These are phyloP conservation scores for Obba rivulosa DNA, from an alignment of 768 basidiomycete species.

Conservation along the genomic window DNA sequence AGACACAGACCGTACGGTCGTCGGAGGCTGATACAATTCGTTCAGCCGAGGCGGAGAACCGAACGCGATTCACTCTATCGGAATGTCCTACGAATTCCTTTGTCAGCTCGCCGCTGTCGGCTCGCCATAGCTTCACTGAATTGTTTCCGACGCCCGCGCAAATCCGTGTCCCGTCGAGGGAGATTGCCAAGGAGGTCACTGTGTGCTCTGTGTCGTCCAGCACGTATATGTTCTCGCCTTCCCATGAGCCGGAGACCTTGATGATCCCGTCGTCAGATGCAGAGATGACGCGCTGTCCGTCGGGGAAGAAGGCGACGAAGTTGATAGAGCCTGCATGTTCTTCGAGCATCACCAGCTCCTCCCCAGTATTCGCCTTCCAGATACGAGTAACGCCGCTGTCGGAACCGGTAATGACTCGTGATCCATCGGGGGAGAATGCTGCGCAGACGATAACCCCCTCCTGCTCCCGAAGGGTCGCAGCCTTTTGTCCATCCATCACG, in stretches of 20 bases:
- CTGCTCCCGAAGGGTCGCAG: conserved; percentile 15
- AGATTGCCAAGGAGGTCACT: conserved; percentile 10
- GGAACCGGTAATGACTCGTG: conserved; percentile 24
- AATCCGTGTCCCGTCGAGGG: conserved; percentile 12
- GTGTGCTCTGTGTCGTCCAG: background rate
- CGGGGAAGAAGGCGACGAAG: conserved; percentile 16
- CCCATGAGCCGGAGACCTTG: conserved; percentile 11
- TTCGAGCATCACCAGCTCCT: conserved; percentile 2
- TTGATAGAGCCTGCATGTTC: background rate
- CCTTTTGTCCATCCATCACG: conserved; percentile 2
- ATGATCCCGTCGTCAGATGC: conserved; percentile 26
- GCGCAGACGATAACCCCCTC: conserved; percentile 10
- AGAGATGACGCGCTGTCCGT: conserved; percentile 10
- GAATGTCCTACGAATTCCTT: conserved; percentile 8
- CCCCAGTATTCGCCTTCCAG: conserved; percentile 23
- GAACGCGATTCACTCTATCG: background rate
- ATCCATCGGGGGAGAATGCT: conserved; percentile 22
- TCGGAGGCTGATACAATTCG: conserved; percentile 45
- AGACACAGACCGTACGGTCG: conserved; percentile 35
- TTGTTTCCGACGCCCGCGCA: conserved; percentile 12
- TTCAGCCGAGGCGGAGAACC: conserved; percentile 34
- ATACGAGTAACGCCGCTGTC: conserved; percentile 18
- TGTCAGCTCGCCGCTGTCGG: conserved; percentile 1
- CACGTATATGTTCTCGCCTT: background rate
- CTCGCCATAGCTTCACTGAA: conserved; percentile 15